Conservation (phyloP, 495 filamentous ascomycete genomes). For the Xeromyces bisporus region DNA sequence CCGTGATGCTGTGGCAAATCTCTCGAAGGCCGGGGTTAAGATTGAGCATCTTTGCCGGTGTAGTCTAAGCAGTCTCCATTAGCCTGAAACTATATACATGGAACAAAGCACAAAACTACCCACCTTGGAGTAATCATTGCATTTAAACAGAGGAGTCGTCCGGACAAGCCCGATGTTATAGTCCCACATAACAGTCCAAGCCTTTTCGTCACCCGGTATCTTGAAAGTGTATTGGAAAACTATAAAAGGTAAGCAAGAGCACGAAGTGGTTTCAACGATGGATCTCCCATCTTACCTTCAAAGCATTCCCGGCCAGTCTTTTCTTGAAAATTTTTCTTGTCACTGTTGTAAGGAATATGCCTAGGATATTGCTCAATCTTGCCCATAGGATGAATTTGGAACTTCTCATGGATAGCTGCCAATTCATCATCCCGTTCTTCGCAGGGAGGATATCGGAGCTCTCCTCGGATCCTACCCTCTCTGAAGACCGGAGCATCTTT, state of each 20-base stretch:
- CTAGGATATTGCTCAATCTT: constrained; percentile 49
- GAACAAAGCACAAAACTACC: not conserved
- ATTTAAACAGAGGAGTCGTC: constrained; percentile 91
- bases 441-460: constrained; percentile 49
- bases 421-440: constrained; percentile 42
- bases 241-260: constrained; percentile 22
- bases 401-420: constrained; percentile 37
- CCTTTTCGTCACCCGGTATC: constrained; percentile 44
- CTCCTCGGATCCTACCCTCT: constrained; percentile 39
- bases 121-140: constrained; percentile 72
- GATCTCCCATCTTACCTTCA: constrained; percentile 42
- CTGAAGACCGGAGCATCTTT: constrained; percentile 45
- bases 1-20: constrained; percentile 86
- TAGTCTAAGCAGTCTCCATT: constrained; percentile 42
- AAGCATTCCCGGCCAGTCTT: constrained; percentile 78
- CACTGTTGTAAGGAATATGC: constrained; percentile 84
- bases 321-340: constrained; percentile 72
- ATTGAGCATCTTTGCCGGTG: constrained; percentile 63
- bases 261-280: not conserved
- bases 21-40: constrained; percentile 66
- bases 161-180: constrained; percentile 91
- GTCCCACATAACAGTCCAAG: constrained; percentile 85
- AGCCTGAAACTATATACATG: constrained; percentile 3
- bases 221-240: constrained; percentile 89
- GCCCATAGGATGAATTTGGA: constrained; percentile 49